Evolutionary conservation across 1,284 basidiomycete genomes (phyloP), one percentile per base, ranked within the genome.

Genomic region (Ceratobasidium sp.): DNA sequence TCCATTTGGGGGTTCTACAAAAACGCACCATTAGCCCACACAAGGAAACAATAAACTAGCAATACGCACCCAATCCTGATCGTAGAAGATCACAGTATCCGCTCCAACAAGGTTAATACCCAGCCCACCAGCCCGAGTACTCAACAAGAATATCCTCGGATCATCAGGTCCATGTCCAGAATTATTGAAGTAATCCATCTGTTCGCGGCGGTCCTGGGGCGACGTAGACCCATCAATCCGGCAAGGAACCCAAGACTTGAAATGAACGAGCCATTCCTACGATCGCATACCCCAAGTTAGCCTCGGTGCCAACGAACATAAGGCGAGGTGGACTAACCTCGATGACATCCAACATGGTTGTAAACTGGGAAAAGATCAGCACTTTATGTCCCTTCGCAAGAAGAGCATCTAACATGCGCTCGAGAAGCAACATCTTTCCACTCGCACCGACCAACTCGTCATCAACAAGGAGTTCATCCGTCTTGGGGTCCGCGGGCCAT

Each of bases 351-450:
- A 99, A 85, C 95, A 98, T 96, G 0, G 93, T 96, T 54, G 93
- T 97, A 82, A 99, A 98, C 84, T 98, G 96, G 74, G 93, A 85
- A 84, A 99, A 99, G 44, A 99, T 83, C 36, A 99, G 85, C 0
- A 98, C 97, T 82, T 97, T 97, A 86, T 99, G 97, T 31, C 92
- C 94, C 6, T 94, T 96, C 3, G 89, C 85, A 80, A 98, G 98
- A 79, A 99, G 92, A 84, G 99, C 99, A 71, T 97, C 97, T 47
- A 99, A 87, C 78, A 99, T 91, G 50, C 97, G 91, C 79, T 93
- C 93, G 27, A 99, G 87, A n/a, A 99, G 84, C 83, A 99, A 97
- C 76, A 99, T 92, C 84, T 99, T 99, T 78, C 98, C 97, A 2
- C 96, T 91, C 0, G 93, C 89, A 65, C 98, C 90, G 81, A 96